Evolutionary conservation across 768 basidiomycete genomes (phyloP).

Genomic region (Tricholomella constricta): DNA sequence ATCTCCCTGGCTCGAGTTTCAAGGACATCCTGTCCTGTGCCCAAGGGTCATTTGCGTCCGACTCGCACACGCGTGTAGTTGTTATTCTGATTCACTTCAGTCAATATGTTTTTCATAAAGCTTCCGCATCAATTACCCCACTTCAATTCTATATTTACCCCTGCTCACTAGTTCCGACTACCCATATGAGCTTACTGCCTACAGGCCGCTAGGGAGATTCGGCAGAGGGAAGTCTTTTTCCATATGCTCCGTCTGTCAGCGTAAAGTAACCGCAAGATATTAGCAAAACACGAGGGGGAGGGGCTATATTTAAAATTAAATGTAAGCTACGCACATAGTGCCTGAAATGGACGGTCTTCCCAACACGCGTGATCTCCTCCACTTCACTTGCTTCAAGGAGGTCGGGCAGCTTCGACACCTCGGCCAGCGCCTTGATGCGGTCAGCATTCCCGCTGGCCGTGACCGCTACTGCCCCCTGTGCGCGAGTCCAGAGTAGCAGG

Average conservation of each 20-base stretch:
- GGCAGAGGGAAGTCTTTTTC: slow-evolving; percentile 36
- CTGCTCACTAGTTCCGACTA: not conserved
- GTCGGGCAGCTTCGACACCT: slow-evolving; percentile 30
- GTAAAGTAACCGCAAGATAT: not conserved
- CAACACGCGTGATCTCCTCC: slow-evolving; percentile 35
- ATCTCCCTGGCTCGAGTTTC: not conserved
- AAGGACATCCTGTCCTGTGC: not conserved
- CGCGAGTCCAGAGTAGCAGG: slow-evolving; percentile 36
- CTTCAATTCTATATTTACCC: not conserved
- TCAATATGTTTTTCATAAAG: not conserved
- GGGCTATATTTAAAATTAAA: not conserved
- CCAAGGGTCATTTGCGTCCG: not conserved
- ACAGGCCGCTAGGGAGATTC: slow-evolving; percentile 26
- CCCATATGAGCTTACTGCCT: not conserved
- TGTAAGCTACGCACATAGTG: slow-evolving; percentile 29
- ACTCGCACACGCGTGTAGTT: not conserved
- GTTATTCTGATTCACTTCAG: not conserved
- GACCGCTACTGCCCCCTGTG: slow-evolving; percentile 33
- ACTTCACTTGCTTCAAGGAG: slow-evolving; percentile 31
- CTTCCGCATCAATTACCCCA: not conserved
- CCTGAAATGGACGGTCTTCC: slow-evolving; percentile 36
- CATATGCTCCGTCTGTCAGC: slow-evolving; percentile 35
- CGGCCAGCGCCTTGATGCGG: slow-evolving; percentile 31
- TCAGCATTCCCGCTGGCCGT: slow-evolving; percentile 33
- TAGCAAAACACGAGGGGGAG: not conserved